Conservation (phyloP, 192 early-diverging fungal species). For the Funneliformis geosporum region DNA sequence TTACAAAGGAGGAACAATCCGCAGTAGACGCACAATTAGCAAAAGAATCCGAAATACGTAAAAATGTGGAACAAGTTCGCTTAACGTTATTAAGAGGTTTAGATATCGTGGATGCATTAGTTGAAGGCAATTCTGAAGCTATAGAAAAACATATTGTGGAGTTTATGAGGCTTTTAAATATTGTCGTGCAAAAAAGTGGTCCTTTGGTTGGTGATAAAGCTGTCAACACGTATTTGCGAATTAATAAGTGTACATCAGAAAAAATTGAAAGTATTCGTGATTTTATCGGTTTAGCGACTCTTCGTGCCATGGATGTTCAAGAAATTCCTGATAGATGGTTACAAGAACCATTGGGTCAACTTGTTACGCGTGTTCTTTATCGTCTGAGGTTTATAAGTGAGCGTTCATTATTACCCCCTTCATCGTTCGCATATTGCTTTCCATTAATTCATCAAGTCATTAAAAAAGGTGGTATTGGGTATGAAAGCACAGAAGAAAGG, state of each 20-base stretch:
- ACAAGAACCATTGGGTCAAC: conserved; percentile 47
- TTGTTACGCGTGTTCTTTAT: conserved; percentile 66
- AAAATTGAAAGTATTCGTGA: conserved; percentile 44
- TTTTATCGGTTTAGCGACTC: conserved; percentile 50
- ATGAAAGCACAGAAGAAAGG: conserved; percentile 40
- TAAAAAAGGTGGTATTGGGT: conserved; percentile 58
- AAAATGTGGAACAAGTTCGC: conserved; percentile 55
- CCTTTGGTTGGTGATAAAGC: conserved; percentile 60
- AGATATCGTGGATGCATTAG: conserved; percentile 63
- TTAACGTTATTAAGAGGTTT: conserved; percentile 61
- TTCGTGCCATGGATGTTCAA: conserved; percentile 49
- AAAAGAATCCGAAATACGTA: conserved; percentile 74
- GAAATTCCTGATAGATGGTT: conserved; percentile 52
- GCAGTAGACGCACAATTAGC: conserved; percentile 68
- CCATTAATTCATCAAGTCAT: conserved; percentile 68
- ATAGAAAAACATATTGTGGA: conserved; percentile 59
- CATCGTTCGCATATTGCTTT: conserved; percentile 68
- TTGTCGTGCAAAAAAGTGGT: conserved; percentile 51
- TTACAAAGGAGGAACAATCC: conserved; percentile 76
- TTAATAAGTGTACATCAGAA: conserved; percentile 49
- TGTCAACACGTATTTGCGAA: conserved; percentile 56
- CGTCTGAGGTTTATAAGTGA: conserved; percentile 66
- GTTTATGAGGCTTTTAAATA: conserved; percentile 58
- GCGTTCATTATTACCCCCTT: conserved; percentile 52
- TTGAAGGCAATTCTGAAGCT: conserved; percentile 56